phyloP scores from a whole-genome alignment of 2,329 filamentous ascomycete species.

The Verticillium longisporum region DNA sequence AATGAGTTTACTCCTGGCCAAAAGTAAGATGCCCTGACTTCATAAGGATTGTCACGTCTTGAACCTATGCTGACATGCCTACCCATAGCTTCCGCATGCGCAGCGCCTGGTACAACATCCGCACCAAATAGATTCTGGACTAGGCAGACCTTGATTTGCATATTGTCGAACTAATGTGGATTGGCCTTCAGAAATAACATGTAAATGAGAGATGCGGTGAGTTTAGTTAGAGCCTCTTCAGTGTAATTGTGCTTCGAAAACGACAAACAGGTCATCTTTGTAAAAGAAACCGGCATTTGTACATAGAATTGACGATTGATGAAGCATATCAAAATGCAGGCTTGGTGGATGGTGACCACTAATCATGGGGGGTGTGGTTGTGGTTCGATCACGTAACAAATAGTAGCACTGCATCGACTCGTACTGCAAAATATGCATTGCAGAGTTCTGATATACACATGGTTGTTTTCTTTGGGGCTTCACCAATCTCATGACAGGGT shows the following conservation, averaged over 20 bases:
- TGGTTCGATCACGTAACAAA: too few species aligned
- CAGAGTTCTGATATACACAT: too few species aligned
- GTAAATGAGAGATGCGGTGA: neutral
- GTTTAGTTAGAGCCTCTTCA: neutral
- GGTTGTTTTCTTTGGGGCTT: too few species aligned
- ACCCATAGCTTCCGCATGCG: slow-evolving; percentile 24
- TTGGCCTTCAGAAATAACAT: neutral
- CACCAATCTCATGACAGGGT: too few species aligned
- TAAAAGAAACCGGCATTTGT: neutral
- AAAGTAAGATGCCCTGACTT: slow-evolving; percentile 5
- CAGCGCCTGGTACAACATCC: slow-evolving; percentile 29
- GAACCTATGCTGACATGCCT: neutral
- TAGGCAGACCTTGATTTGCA: neutral
- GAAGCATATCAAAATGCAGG: neutral
- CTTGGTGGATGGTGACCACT: neutral
- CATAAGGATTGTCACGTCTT: too few species aligned
- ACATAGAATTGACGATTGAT: neutral
- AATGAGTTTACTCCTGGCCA: slow-evolving; percentile 37
- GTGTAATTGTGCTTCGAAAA: neutral
- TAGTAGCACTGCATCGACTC: too few species aligned
- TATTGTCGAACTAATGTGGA: neutral
- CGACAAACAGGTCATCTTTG: neutral
- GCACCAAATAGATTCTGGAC: slow-evolving; percentile 6
- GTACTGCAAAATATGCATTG: too few species aligned
- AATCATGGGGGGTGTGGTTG: too few species aligned